Conservation (phyloP, 192 early-diverging fungal genomes). For the Anaeromyces robustus region DNA sequence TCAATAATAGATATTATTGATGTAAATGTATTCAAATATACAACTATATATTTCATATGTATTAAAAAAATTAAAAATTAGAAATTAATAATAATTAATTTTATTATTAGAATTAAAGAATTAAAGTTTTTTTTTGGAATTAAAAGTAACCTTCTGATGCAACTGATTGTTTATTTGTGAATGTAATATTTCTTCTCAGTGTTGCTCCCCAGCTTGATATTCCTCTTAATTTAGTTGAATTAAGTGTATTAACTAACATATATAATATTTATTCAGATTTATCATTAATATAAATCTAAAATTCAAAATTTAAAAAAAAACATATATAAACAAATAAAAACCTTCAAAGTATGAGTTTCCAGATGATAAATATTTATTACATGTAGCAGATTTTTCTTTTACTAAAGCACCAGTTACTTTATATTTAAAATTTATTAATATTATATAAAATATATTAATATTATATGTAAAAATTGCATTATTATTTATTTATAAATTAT, state of each 20-base stretch:
- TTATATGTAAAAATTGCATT: too few species aligned
- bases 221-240: neutral
- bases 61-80: too few species aligned
- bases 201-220: neutral
- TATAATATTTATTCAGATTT: too few species aligned
- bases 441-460: too few species aligned
- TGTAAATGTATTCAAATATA: neutral
- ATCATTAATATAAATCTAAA: too few species aligned
- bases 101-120: too few species aligned
- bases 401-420: neutral
- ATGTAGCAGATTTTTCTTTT: neutral
- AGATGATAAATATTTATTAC: neutral
- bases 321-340: neutral
- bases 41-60: neutral
- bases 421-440: neutral
- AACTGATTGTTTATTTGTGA: neutral
- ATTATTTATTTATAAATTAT: too few species aligned
- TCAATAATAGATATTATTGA: neutral
- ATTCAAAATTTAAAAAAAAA: too few species aligned
- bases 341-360: neutral
- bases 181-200: neutral
- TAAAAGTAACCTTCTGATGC: neutral
- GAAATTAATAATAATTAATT: too few species aligned
- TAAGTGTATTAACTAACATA: neutral
- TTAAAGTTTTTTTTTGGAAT: too few species aligned